Evolutionary conservation across 2,329 filamentous ascomycete genomes (phyloP).

Genomic region (Hypoxylon sp.): DNA sequence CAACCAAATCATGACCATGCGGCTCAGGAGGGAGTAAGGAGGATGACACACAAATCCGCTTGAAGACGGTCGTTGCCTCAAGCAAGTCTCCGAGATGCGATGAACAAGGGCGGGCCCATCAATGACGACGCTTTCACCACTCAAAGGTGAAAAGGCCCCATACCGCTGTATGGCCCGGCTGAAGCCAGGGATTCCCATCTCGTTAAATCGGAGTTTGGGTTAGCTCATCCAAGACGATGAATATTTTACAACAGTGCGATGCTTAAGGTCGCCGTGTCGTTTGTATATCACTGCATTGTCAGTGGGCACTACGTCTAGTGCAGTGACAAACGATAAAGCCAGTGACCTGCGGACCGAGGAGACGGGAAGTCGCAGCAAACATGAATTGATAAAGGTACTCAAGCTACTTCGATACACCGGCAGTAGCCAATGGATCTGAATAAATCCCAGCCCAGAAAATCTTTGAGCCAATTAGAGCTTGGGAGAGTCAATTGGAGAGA

Average conservation of each 20-base stretch:
- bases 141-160: constrained; percentile 58
- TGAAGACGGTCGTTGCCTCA: constrained; percentile 54
- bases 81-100: constrained; percentile 72
- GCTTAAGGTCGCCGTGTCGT: not conserved
- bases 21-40: constrained; percentile 73
- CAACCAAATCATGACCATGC: constrained; percentile 72
- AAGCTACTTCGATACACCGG: not conserved
- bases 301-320: not conserved
- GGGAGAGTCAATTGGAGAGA: constrained; percentile 20
- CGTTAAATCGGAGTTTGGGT: constrained; percentile 15
- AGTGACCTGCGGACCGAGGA: constrained; percentile 1
- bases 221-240: not conserved
- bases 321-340: not conserved
- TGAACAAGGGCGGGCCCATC: constrained; percentile 86
- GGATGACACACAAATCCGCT: constrained; percentile 67
- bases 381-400: not conserved
- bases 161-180: constrained; percentile 66
- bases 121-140: constrained; percentile 64
- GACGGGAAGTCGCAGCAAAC: not conserved
- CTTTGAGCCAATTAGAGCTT: constrained; percentile 25
- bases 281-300: not conserved
- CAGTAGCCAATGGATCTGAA: constrained; percentile 1
- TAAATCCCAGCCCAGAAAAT: constrained; percentile 15
- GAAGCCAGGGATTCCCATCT: constrained; percentile 72
- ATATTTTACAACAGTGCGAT: not conserved